These are phyloP conservation scores for Crucihimalaya himalaica DNA, from an alignment of 345 rosid genomes.

Conservation along the genomic window DNA sequence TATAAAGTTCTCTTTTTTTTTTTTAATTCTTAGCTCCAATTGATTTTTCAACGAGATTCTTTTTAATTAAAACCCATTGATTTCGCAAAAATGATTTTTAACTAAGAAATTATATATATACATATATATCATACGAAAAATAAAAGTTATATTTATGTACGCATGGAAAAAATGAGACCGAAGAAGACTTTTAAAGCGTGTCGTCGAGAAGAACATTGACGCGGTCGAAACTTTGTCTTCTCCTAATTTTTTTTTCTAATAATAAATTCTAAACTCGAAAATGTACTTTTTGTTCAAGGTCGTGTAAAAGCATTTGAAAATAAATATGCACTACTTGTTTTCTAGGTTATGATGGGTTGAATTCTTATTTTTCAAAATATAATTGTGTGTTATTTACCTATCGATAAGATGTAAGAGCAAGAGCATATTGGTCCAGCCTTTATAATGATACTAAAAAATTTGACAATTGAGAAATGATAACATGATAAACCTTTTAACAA, in stretches of 20 bases:
- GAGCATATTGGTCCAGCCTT: background rate
- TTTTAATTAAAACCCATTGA: background rate
- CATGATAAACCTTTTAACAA: too few relatives aligned
- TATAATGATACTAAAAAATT: too few relatives aligned
- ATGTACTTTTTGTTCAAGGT: background rate
- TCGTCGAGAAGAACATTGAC: slow-evolving; percentile 21
- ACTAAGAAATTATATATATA: background rate
- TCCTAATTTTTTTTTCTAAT: background rate
- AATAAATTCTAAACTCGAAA: background rate
- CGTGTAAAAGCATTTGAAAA: slow-evolving; percentile 18
- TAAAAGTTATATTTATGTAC: background rate
- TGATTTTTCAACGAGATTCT: background rate
- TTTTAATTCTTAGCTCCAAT: background rate
- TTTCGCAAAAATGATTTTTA: background rate
- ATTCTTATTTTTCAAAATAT: background rate
- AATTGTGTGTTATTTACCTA: background rate
- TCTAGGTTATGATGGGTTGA: too few relatives aligned
- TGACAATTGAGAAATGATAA: too few relatives aligned
- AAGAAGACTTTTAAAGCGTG: slow-evolving; percentile 20
- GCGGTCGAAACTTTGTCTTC: slow-evolving; percentile 21
- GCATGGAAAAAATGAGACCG: slow-evolving; percentile 8
- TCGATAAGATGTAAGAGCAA: background rate
- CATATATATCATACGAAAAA: background rate
- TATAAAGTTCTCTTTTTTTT: background rate
- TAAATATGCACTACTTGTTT: slow-evolving; percentile 10